Base-by-base conservation (phyloP, 108 stramenopile genomes). In the Fragilariopsis cylindrus region DNA sequence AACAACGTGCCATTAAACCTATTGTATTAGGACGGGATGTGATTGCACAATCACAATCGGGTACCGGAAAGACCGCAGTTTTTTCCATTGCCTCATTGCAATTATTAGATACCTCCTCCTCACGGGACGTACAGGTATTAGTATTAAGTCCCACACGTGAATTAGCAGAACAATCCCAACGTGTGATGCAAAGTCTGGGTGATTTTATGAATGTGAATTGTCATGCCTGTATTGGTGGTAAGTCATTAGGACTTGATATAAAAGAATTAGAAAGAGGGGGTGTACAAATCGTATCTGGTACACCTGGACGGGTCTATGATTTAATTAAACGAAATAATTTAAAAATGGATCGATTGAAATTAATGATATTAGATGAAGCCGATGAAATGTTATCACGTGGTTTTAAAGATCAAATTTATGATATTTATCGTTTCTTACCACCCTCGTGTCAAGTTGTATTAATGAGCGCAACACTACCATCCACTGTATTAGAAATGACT, bases 351-450 rank as follows among this genome's bases (percentile, higher is more conserved):
- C 77, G 82, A 43, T 65, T 99, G 47, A 96, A 96, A 82, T 87
- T 95, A 21, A 83, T 97, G 57, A 94, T 99, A 66, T 88, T 99
- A 74, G 99, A 99, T 73, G 99, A 99, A 75, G 99, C 99, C n/a
- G 99, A 99, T 84, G 99, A 99, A 85, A 97, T 99, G 95, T 80
- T 99, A 18, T 86, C 86, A 76, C 81, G 90, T 57, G 99, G 98
- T 1, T 99, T 99, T 90, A 98, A 99, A 77, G 99, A 97, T 66
- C 99, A 99, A 82, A 98, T 99, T 79, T 99, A 99, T 76, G 98
- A 99, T 79, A 98, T 99, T 70, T 99, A 98, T 78, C 76, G 98
- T 30, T 95, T 93, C 76, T 72, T 99, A 12, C 99, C 99, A 7
- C 87, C 97, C 2, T 76, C 83, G 2, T 88, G 91, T 5, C 99